These are phyloP conservation scores for Penicillium hordei DNA, from an alignment of 2,329 filamentous ascomycete species.

Conservation along the genomic window DNA sequence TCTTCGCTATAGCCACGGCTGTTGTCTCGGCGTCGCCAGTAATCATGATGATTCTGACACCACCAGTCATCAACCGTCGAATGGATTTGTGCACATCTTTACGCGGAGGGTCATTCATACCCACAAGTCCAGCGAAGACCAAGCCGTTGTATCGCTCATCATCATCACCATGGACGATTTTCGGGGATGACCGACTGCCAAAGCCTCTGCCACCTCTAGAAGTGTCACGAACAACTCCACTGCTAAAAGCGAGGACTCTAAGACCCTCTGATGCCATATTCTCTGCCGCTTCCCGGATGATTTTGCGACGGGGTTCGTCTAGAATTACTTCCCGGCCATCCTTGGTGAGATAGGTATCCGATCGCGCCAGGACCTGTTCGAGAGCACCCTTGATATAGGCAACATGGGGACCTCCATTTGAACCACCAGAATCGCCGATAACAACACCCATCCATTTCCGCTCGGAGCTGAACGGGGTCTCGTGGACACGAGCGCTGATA, in stretches of 20 bases:
- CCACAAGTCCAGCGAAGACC: slow-evolving; percentile 86
- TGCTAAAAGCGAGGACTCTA: slow-evolving; percentile 89
- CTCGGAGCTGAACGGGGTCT: slow-evolving; percentile 95
- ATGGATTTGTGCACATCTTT: slow-evolving; percentile 89
- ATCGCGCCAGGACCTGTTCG: slow-evolving; percentile 80
- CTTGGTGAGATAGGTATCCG: slow-evolving; percentile 83
- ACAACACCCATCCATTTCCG: slow-evolving; percentile 99
- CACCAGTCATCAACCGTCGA: slow-evolving; percentile 83
- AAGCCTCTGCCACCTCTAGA: slow-evolving; percentile 46
- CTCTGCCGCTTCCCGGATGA: slow-evolving; percentile 77
- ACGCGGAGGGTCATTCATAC: slow-evolving; percentile 95
- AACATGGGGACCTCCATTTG: slow-evolving; percentile 66
- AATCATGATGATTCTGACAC: slow-evolving; percentile 98
- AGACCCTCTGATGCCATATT: slow-evolving; percentile 86
- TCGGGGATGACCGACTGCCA: slow-evolving; percentile 56
- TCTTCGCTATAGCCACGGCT: slow-evolving; percentile 86
- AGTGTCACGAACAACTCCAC: slow-evolving; percentile 64
- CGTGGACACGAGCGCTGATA: slow-evolving; percentile 75
- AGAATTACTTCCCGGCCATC: slow-evolving; percentile 85
- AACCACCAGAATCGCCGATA: slow-evolving; percentile 60
- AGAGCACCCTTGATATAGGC: slow-evolving; percentile 96
- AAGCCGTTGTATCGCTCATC: slow-evolving; percentile 81
- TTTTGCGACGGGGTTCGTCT: slow-evolving; percentile 70
- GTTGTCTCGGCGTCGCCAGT: slow-evolving; percentile 96
- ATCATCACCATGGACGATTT: slow-evolving; percentile 43